A percentile compares a stretch with the other conserved stretches of the same genome.
These are phyloP conservation scores for Colletotrichum sp. DNA, from an alignment of 2,329 filamentous ascomycete species.

Conservation along the genomic window DNA sequence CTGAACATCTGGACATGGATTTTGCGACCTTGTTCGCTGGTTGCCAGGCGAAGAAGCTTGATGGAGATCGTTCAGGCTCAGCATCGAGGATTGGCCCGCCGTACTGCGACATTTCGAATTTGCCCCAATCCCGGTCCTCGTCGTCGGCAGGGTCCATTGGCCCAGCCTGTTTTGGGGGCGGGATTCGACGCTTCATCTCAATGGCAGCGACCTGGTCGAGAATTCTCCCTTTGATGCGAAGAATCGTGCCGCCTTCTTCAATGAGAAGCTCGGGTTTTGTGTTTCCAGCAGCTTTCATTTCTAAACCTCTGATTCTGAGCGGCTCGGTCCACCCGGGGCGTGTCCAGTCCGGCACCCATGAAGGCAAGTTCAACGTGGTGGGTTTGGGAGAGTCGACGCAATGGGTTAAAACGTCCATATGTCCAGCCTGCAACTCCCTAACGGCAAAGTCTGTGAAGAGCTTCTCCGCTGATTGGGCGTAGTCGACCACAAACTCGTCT, in stretches of 20 bases:
- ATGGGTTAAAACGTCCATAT: not conserved
- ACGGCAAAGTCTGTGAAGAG: not conserved
- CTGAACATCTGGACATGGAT: fast-evolving
- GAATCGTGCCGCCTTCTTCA: not conserved
- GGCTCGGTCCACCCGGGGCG: slow-evolving; percentile 18
- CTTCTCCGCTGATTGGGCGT: not conserved
- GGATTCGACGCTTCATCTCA: not conserved
- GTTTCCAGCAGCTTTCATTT: not conserved
- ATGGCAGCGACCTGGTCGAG: not conserved
- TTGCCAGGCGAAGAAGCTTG: not conserved
- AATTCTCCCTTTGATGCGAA: not conserved
- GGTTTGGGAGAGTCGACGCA: slow-evolving; percentile 1
- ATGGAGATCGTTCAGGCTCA: not conserved
- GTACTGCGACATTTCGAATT: not conserved
- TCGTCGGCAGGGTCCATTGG: not conserved
- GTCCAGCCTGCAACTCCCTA: not conserved
- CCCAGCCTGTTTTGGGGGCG: not conserved
- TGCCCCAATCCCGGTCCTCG: not conserved
- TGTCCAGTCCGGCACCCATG: slow-evolving; percentile 21
- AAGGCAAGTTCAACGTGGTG: not conserved
- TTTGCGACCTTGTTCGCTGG: not conserved
- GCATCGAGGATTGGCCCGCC: not conserved
- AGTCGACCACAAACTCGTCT: not conserved
- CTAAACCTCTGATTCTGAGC: not conserved
- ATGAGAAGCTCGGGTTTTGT: not conserved